phyloP scores from a whole-genome alignment of 2,329 filamentous ascomycete species.

The Alternaria dauci region DNA sequence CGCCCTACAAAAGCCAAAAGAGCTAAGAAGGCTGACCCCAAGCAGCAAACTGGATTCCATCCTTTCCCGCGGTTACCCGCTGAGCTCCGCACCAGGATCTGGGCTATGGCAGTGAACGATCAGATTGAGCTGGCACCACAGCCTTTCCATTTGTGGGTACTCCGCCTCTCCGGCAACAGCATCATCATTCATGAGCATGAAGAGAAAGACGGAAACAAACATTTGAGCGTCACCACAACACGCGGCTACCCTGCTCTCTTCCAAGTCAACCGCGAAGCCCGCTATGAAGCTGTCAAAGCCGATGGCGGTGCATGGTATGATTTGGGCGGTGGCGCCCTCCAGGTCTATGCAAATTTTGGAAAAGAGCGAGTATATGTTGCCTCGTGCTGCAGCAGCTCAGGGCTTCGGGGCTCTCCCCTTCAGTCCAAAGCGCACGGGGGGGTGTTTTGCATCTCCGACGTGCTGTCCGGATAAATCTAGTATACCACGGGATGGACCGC shows the following conservation, averaged over 20 bases:
- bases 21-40: background rate
- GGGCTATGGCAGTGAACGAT: background rate
- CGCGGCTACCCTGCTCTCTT: background rate
- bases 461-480: too few species aligned
- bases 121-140: background rate
- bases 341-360: accelerated
- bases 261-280: background rate
- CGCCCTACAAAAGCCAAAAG: background rate
- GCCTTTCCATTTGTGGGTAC: too few species aligned
- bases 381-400: accelerated
- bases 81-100: background rate
- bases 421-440: background rate
- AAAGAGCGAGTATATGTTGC: accelerated
- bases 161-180: background rate
- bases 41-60: background rate
- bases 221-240: accelerated
- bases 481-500: too few species aligned
- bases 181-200: background rate
- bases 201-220: too few species aligned
- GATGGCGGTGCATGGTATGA: background rate
- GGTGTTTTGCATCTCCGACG: too few species aligned
- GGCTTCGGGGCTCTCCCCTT: background rate
- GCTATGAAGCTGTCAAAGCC: background rate
- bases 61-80: background rate
- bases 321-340: accelerated